Evolutionary conservation across 768 basidiomycete species (phyloP), one percentile per base, ranked within the genome.

Genomic region (Tylopilus rubrobrunneus): DNA sequence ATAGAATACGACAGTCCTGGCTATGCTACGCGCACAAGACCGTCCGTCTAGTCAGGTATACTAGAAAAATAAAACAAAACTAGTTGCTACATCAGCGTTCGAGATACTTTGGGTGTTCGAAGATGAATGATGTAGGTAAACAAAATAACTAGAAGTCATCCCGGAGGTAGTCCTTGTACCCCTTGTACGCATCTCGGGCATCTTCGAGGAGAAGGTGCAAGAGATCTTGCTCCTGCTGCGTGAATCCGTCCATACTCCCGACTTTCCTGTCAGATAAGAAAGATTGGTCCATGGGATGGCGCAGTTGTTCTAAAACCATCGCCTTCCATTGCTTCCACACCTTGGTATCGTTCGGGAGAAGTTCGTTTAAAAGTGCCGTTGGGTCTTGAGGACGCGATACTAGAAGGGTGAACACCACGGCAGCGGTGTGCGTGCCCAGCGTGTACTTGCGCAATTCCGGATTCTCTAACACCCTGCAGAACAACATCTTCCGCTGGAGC

Each of bases 151-250:
- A 34, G 2, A 34, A 34, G 11, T 12, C 11, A 34, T 4, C 33
- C 33, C 11, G 33, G 31, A 62, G 41, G 47, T 63, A 52, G 14
- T 63, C 55, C 23, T 14, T 54, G 48, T 62, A 62, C 0, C 61
- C 62, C 15, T 51, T 33, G 31, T 54, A 56, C 2, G 54, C 62
- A 11, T 55, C 44, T 19, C 27, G 55, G 2, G 61, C 57, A 6
- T 62, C 62, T 1, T 43, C 57, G 23, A 48, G 52, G 34, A 62
- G 57, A 21, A 42, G 3, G 19, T 36, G 12, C 25, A 48, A 39
- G 10, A 36, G n/a, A 25, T 23, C 34, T 21, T 25, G 19, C n/a
- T 47, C 21, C 15, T 47, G 33, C 7, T 36, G 33, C 46, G 34
- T 36, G 34, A 47, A 25, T 36, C 34, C 34, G 12, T 25, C 29